Evolutionary conservation across 805 yeast genomes (phyloP).

Genomic region (Hanseniaspora taiwanica): DNA sequence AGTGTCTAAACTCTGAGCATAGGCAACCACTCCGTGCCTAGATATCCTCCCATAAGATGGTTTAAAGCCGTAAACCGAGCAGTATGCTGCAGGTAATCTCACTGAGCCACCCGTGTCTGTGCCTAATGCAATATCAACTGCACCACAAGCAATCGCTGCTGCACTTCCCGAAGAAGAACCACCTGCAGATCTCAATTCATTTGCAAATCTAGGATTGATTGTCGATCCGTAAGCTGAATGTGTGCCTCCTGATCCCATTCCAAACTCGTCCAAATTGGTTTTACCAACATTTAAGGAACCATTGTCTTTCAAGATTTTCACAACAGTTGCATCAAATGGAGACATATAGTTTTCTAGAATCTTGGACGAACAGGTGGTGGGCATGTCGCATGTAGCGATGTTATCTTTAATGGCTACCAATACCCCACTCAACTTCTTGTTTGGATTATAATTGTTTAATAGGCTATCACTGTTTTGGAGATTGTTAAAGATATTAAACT

Average conservation of each 20-base stretch:
- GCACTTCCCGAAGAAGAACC: constrained; percentile 97
- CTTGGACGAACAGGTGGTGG: constrained; percentile 72
- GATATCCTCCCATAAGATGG: constrained; percentile 90
- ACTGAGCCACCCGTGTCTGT: constrained; percentile 98
- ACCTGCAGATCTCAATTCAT: constrained; percentile 42
- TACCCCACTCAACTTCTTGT: constrained; percentile 19
- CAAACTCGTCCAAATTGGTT: constrained; percentile 91
- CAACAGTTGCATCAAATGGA: constrained; percentile 76
- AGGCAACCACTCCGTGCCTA: constrained; percentile 82
- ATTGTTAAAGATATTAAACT: background rate
- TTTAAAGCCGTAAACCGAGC: constrained; percentile 76
- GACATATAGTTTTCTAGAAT: constrained; percentile 47
- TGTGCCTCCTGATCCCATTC: constrained; percentile 77
- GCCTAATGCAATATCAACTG: constrained; percentile 54
- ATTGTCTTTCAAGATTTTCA: constrained; percentile 33
- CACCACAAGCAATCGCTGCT: constrained; percentile 67
- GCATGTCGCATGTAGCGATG: constrained; percentile 47
- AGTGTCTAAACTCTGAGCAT: constrained; percentile 90
- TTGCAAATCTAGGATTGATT: constrained; percentile 35
- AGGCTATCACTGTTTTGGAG: background rate
- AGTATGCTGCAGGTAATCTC: constrained; percentile 80
- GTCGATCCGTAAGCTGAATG: constrained; percentile 46
- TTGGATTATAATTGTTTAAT: too few relatives aligned
- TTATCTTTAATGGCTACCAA: constrained; percentile 64
- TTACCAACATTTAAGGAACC: constrained; percentile 59